Percentiles rank a stretch among this genome's conserved stretches.
These are phyloP conservation scores for Zangia roseola DNA, from an alignment of 768 basidiomycete genomes.

Conservation along the genomic window DNA sequence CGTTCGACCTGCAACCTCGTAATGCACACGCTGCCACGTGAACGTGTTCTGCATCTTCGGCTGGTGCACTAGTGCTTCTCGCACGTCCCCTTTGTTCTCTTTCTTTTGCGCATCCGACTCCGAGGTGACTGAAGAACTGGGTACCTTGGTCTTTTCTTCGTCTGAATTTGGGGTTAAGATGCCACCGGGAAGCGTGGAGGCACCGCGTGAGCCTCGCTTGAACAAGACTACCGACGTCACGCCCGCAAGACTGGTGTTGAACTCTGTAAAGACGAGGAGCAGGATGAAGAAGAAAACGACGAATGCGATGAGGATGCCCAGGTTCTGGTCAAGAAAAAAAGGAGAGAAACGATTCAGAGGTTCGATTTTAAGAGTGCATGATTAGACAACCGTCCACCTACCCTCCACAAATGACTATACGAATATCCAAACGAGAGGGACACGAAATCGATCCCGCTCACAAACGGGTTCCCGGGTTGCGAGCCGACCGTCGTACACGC, in stretches of 20 bases:
- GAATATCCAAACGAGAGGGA: constrained; percentile 41
- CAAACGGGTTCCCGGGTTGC: constrained; percentile 53
- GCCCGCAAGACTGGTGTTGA: constrained; percentile 38
- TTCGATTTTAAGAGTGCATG: too few species aligned
- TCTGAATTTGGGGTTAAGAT: constrained; percentile 20
- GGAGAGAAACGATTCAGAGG: too few species aligned
- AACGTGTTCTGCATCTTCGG: constrained; percentile 54
- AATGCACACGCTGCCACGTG: constrained; percentile 75
- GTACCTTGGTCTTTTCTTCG: constrained; percentile 28
- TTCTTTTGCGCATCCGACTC: constrained; percentile 4
- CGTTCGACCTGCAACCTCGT: constrained; percentile 56
- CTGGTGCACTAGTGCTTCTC: constrained; percentile 37
- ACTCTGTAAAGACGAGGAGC: constrained; percentile 61
- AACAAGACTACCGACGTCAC: constrained; percentile 55
- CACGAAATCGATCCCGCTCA: constrained; percentile 61
- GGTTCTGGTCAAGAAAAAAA: constrained; percentile 42
- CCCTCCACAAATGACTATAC: constrained; percentile 50
- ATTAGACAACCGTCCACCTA: constrained; percentile 18
- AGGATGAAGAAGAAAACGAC: constrained; percentile 52
- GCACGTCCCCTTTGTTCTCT: constrained; percentile 18
- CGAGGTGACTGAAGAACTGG: not conserved
- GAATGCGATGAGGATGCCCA: constrained; percentile 70
- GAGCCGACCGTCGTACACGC: constrained; percentile 75
- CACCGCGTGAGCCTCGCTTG: constrained; percentile 49
- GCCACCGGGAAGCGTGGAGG: not conserved